Evolutionary conservation across 169 alveolate species (phyloP).

Genomic region (Plasmodium billcollinsi): DNA sequence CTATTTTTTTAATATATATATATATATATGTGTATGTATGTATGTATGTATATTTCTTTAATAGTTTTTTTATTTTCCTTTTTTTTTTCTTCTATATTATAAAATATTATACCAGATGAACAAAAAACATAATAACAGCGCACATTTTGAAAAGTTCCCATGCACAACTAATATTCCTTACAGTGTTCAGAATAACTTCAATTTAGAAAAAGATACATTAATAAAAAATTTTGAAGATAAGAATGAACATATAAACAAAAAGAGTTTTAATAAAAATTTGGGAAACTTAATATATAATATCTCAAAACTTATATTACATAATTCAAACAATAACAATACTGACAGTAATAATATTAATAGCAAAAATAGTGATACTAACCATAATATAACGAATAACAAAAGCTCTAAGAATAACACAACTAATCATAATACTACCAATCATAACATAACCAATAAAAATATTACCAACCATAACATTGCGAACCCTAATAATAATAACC

Average conservation of each 20-base stretch:
- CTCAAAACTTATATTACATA: constrained; percentile 45
- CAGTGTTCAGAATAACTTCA: neutral
- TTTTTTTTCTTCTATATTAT: neutral
- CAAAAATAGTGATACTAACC: neutral
- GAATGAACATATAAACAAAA: constrained; percentile 49
- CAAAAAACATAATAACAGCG: constrained; percentile 33
- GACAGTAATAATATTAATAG: constrained; percentile 18
- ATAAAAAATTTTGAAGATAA: constrained; percentile 21
- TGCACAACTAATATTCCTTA: constrained; percentile 27
- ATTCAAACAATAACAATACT: constrained; percentile 19
- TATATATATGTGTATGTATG: constrained; percentile 4
- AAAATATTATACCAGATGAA: constrained; percentile 14
- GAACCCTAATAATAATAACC: neutral
- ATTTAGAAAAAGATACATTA: constrained; percentile 24
- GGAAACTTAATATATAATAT: constrained; percentile 57
- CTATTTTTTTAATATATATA: neutral
- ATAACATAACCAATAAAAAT: neutral
- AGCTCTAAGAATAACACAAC: neutral
- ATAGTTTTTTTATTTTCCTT: constrained; percentile 11
- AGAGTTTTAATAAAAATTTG: constrained; percentile 24
- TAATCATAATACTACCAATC: neutral
- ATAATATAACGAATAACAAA: neutral
- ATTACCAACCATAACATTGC: neutral
- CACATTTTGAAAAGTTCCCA: constrained; percentile 20
- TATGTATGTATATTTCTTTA: constrained; percentile 23